Base-by-base conservation (phyloP, 176 grass and related monocot species). In the Raddia distichophylla region DNA sequence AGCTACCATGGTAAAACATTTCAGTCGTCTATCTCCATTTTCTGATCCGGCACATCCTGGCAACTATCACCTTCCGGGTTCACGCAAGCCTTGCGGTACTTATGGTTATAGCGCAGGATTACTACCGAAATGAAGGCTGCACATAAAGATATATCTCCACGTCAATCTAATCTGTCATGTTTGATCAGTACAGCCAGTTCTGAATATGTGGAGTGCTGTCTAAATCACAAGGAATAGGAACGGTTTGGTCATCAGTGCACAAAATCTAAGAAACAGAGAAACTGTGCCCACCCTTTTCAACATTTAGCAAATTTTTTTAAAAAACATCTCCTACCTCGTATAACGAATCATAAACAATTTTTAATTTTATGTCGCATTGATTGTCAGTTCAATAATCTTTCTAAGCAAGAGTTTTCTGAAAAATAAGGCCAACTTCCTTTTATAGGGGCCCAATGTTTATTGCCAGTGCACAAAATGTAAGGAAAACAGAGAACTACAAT, bases 101-200 rank as follows among this genome's bases (percentile, higher is more conserved):
- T 64, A 70, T 90, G 81, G 54, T 90, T 78, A 78, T 95, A 98
- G 33, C 90, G 76, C 49, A 95, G 53, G 68, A 95, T 76, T 18
- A 91, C 95, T 6, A 93, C 43, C 14, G 90, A 89, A 50, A 98
- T 56, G 75, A 98, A 98, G 79, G 79, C 95, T 98, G 78, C 66
- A 95, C 7, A 64, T 67, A 78, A 68, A 69, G n/a, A 83, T 17
- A 48, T 6, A 51, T 2, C n/a, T 49, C 27, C 42, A 71, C 58
- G 65, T 70, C 19, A 56, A 56, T 57, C 60, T 27, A 67, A 15
- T 17, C 7, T 59, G 20, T 22, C 33, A 57, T 58, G 33, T 22
- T 7, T 19, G 18, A 47, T 18, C 12, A 57, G 19, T 10, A 77
- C n/a, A 73, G 16, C 19, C 80, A 55, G 18, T 42, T 59, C 43